Base-by-base conservation (phyloP, 106 monocot genomes). In the Vanilla planifolia region DNA sequence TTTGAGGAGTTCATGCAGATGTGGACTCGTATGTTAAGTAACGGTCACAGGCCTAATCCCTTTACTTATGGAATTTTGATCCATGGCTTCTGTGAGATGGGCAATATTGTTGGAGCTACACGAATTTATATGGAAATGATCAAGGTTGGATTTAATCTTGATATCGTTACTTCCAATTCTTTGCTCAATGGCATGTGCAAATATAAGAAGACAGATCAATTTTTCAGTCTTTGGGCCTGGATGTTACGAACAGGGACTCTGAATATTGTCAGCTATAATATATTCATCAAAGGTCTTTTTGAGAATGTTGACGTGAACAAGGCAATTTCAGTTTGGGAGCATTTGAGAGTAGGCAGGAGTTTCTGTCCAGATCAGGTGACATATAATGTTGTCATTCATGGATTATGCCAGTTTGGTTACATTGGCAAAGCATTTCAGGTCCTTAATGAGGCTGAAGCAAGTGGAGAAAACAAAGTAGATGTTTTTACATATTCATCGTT, bases 401-500 rank as follows among this genome's bases (percentile, higher is more conserved):
- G 91, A 8, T 65, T 88, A 40, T 92, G 85, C 41, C 70, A 85
- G 61, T 77, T 73, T 17, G 88, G 91, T 51, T 78, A 75, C 33
- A 55, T 80, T 55, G 75, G 61, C 62, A 91, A 78, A 70, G 91
- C 96, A 43, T 67, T 98, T 48, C 34, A 41, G 61, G 67, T 79
- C 2, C 64, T 95, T 27, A 62, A 84, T 57, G 63, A 82, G 35
- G 79, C 55, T 52, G 55, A 73, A 65, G 30, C 41, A 48, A 42
- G 48, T 64, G 80, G 70, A 3, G 23, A 47, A 4, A 51, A 55
- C 11, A 51, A 59, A 7, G 62, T 85, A 62, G 88, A 91, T 73
- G 74, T 78, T 36, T 82, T 75, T 67, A 66, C 85, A n/a, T 98
- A 85, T 72, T 88, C 79, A 43, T 87, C 91, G 0, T 69, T 91